phyloP scores from a whole-genome alignment of 495 filamentous ascomycete species.

The Annulohypoxylon bovei region DNA sequence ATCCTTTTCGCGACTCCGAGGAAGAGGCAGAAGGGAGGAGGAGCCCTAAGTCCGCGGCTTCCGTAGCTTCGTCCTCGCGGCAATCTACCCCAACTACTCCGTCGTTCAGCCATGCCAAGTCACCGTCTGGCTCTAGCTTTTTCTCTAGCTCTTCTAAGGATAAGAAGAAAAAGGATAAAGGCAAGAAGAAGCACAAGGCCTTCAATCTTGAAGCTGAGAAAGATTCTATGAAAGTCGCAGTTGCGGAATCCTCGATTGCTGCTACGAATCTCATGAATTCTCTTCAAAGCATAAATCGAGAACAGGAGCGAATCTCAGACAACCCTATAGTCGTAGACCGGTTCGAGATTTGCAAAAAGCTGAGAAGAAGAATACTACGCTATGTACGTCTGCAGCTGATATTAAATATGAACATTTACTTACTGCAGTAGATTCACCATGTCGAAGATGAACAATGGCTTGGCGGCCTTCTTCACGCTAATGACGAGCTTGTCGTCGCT shows the following conservation, averaged over 20 bases:
- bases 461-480: conserved; percentile 80
- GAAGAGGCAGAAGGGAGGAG: conserved; percentile 56
- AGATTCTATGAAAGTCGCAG: conserved; percentile 78
- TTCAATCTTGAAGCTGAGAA: conserved; percentile 93
- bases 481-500: conserved; percentile 87
- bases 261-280: conserved; percentile 91
- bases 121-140: conserved; percentile 46
- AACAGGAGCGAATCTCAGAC: conserved; percentile 86
- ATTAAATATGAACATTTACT: conserved; percentile 3
- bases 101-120: conserved; percentile 48
- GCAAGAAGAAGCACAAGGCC: conserved; percentile 61
- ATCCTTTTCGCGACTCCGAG: conserved; percentile 70
- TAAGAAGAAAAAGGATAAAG: conserved; percentile 60
- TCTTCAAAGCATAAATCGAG: conserved; percentile 89
- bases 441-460: conserved; percentile 86
- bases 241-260: conserved; percentile 86
- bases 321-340: conserved; percentile 77
- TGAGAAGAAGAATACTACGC: conserved; percentile 83
- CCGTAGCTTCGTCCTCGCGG: conserved; percentile 39
- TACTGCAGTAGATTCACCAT: conserved; percentile 69
- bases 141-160: conserved; percentile 51
- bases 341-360: conserved; percentile 86
- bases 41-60: conserved; percentile 31
- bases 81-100: conserved; percentile 47
- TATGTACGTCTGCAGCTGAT: conserved; percentile 64